Conservation (phyloP, 164 flowering plant species). For the Chimonanthus praecox region DNA sequence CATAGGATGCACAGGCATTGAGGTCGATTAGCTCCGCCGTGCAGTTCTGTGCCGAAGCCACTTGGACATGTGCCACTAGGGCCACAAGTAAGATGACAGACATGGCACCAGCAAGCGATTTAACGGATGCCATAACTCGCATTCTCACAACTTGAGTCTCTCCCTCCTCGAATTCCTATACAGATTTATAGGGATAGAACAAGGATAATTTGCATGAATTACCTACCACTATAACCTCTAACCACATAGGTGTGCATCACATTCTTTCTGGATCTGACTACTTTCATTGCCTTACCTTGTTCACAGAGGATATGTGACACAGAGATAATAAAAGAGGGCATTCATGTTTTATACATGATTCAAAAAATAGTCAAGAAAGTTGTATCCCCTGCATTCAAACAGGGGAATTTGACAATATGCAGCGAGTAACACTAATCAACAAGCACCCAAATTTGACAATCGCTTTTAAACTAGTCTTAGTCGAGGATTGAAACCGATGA, state of each 20-base stretch:
- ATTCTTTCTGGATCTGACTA: too few relatives aligned
- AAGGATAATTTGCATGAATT: not conserved
- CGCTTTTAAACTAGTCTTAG: not conserved
- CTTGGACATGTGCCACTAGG: not conserved
- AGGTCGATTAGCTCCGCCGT: conserved; percentile 6
- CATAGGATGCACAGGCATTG: conserved; percentile 4
- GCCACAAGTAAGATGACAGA: not conserved
- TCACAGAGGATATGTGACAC: too few relatives aligned
- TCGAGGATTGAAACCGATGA: not conserved
- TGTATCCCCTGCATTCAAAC: not conserved
- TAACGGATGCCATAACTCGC: not conserved
- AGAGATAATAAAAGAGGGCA: too few relatives aligned
- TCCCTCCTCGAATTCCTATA: not conserved
- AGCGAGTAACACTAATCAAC: too few relatives aligned
- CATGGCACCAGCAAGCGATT: not conserved
- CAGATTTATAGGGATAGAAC: not conserved
- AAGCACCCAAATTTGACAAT: not conserved
- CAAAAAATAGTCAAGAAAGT: not conserved
- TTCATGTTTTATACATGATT: not conserved
- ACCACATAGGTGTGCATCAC: too few relatives aligned
- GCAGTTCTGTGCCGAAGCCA: conserved; percentile 8
- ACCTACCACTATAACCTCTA: not conserved
- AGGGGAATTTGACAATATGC: too few relatives aligned
- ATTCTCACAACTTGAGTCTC: too few relatives aligned
- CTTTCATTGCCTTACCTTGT: too few relatives aligned